Evolutionary conservation across 192 early-diverging fungal genomes (phyloP).

Genomic region (Dispira simplex): DNA sequence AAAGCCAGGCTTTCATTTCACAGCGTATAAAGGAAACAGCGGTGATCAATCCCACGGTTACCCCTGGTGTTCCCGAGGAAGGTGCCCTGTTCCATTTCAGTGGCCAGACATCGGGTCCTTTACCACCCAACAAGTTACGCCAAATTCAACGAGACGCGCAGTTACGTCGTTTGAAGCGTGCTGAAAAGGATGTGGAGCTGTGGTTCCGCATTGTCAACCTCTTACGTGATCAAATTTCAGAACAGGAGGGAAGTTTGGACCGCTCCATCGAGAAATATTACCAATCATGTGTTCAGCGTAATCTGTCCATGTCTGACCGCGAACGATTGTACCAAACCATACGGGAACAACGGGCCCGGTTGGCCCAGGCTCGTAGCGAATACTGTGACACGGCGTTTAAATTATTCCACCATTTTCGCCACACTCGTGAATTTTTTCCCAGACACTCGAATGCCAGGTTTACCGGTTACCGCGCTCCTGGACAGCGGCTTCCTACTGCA

Average conservation of each 20-base stretch:
- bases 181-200: conserved; percentile 7
- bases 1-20: conserved; percentile 13
- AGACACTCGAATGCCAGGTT: conserved; percentile 17
- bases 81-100: not conserved
- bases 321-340: not conserved
- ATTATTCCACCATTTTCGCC: conserved; percentile 23
- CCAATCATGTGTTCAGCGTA: conserved; percentile 13
- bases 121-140: not conserved
- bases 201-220: conserved; percentile 1
- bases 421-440: conserved; percentile 20
- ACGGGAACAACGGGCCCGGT: not conserved
- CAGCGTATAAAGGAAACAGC: too few species aligned
- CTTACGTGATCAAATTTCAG: not conserved
- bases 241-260: conserved; percentile 2
- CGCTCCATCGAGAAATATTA: conserved; percentile 16
- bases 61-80: not conserved
- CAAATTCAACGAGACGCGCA: not conserved
- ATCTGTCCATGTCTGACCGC: not conserved
- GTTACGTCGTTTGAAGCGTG: not conserved
- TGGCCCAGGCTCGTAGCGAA: conserved; percentile 9
- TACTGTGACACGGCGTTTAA: conserved; percentile 20
- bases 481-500: conserved; percentile 2
- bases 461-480: conserved; percentile 18
- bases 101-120: not conserved
- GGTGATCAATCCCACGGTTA: too few species aligned